Evolutionary conservation across 495 filamentous ascomycete species (phyloP).

Genomic region (Penicillium steckii): DNA sequence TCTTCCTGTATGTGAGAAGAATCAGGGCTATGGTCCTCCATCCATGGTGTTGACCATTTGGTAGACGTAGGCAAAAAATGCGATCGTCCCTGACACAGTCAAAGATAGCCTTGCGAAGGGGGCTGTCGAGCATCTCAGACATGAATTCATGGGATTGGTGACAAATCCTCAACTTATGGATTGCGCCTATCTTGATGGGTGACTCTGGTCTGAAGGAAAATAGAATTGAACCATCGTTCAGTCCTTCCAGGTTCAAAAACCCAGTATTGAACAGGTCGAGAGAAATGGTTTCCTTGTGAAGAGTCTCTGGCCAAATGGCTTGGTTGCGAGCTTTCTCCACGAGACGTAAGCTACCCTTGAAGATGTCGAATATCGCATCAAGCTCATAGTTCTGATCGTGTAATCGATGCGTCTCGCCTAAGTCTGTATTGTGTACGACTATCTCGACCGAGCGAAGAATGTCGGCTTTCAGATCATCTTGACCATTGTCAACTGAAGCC

Average conservation of each 20-base stretch:
- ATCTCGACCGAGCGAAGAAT: constrained; percentile 10
- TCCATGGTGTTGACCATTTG: constrained; percentile 15
- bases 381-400: constrained; percentile 17
- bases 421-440: constrained; percentile 11
- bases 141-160: constrained; percentile 15
- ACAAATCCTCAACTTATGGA: constrained; percentile 1
- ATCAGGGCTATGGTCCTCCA: constrained; percentile 35
- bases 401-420: constrained; percentile 15
- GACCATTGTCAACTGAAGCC: too few relatives aligned
- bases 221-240: constrained; percentile 26
- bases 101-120: constrained; percentile 20
- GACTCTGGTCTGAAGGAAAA: constrained; percentile 15
- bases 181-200: background rate
- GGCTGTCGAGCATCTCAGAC: background rate
- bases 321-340: constrained; percentile 21
- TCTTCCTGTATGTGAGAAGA: constrained; percentile 27
- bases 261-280: constrained; percentile 15
- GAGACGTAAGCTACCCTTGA: constrained; percentile 19
- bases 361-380: constrained; percentile 28
- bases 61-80: constrained; percentile 23
- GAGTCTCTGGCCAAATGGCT: background rate
- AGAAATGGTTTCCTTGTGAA: constrained; percentile 7
- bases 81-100: constrained; percentile 12
- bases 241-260: constrained; percentile 31
- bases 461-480: too few relatives aligned